Evolutionary conservation across 2,329 filamentous ascomycete species (phyloP), one percentile per base, ranked within the genome.

Genomic region (Leptographium wingfieldii): DNA sequence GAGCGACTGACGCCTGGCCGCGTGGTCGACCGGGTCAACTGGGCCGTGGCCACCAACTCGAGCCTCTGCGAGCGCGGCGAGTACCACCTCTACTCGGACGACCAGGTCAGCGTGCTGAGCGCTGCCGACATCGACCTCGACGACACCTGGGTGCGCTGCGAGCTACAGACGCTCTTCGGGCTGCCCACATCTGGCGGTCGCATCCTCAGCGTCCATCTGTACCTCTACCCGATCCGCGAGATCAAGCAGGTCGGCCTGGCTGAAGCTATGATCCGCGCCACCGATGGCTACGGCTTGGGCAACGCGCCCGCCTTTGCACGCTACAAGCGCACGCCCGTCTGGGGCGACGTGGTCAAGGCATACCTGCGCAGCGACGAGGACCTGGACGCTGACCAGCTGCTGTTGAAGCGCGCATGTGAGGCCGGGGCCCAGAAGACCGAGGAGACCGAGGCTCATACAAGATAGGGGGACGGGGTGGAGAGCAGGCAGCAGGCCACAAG

Each of bases 21-120:
- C n/a, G 56, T 63, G 1, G 60, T 63, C 5, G 48, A 63, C 54
- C 60, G 62, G 25, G 53, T 63, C 56, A 63, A 63, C 58, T 62
- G 60, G 62, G 62, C 62, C 1, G 60, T 63, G 40, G 58, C 60
- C 1, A 63, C 62, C 6, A 63, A 63, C 27, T 19, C 56, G 1
- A 59, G 33, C 3, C 60, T 63, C 1, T 63, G 62, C 49, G 62
- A 63, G 58, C 58, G 62, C 11, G 62, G 62, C 48, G 62, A 63
- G 60, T 63, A 63, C 38, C 62, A 61, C 35, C 27, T 63, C 48
- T 60, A 63, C 29, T 31, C 51, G 9, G 62, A 59, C 33, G 58
- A 58, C 53, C 46, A 57, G 58, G 58, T 54, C 12, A 54, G 35
- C 12, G 29, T 25, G 14, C 53, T 27, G 12, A 25, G 40, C 14